phyloP scores from a whole-genome alignment of 2,329 filamentous ascomycete species.

The Neonectria sp. region DNA sequence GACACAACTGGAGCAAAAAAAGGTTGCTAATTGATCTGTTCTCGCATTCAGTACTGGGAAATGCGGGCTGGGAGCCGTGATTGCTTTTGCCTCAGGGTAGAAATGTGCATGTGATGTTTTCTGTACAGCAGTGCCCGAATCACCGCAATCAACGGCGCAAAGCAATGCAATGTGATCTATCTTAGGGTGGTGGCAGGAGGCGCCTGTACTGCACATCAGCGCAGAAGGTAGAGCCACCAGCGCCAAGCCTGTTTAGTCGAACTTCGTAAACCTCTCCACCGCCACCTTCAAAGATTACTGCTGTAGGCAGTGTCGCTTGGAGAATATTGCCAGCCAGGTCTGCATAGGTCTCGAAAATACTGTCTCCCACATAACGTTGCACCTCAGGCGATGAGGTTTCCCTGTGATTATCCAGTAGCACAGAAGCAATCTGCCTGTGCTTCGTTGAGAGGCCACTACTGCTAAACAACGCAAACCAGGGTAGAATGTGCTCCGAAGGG shows the following conservation, averaged over 20 bases:
- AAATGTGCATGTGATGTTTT: too few species aligned
- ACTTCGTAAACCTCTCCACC: conserved; percentile 6
- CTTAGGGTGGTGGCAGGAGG: too few species aligned
- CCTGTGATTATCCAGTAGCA: not conserved
- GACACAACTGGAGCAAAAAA: too few species aligned
- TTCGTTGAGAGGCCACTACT: not conserved
- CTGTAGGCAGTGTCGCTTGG: not conserved
- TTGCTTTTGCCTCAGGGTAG: too few species aligned
- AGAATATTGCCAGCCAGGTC: conserved; percentile 5
- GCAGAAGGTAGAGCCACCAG: conserved; percentile 11
- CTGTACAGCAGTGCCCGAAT: too few species aligned
- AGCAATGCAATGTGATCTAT: too few species aligned
- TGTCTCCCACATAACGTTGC: conserved; percentile 10
- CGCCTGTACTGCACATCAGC: conserved; percentile 8
- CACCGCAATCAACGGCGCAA: too few species aligned
- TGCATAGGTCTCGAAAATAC: conserved; percentile 8
- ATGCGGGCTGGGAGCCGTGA: too few species aligned
- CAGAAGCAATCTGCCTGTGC: not conserved
- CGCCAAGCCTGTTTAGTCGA: conserved; percentile 3
- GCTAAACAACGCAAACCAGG: conserved; percentile 12
- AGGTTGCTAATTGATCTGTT: too few species aligned
- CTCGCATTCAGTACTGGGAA: too few species aligned
- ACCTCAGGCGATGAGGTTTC: not conserved
- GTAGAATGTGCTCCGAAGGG: conserved; percentile 11
- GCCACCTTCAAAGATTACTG: conserved; percentile 5